phyloP scores from a whole-genome alignment of 2,329 filamentous ascomycete genomes.

The Beauveria rudraprayagi region DNA sequence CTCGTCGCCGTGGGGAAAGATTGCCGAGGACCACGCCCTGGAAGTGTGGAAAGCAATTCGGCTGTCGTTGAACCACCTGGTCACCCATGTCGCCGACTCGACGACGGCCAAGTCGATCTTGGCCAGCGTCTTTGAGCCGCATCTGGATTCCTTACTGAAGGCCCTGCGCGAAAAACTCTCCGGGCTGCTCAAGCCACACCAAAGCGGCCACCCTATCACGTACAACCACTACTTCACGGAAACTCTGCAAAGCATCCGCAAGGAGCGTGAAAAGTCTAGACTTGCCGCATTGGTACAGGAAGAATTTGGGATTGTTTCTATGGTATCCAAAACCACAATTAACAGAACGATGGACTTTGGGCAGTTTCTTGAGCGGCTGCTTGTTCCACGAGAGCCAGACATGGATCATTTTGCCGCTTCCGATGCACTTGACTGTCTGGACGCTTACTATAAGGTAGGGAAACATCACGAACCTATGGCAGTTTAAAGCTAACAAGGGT shows the following conservation, averaged over 20 bases:
- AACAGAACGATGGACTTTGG: background rate
- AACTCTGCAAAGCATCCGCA: background rate
- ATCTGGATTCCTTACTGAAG: conserved; percentile 15
- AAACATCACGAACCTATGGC: no score
- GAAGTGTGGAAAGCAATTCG: conserved; percentile 13
- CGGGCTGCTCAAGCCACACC: conserved; percentile 25
- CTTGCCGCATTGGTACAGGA: background rate
- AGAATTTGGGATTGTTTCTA: background rate
- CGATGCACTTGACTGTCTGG: conserved; percentile 29
- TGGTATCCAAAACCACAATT: background rate
- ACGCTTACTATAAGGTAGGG: conserved; percentile 33
- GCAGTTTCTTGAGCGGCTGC: background rate
- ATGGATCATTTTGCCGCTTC: conserved; percentile 23
- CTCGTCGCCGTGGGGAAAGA: conserved; percentile 42
- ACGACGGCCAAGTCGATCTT: conserved; percentile 14
- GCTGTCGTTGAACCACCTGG: conserved; percentile 8
- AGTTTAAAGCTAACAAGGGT: background rate
- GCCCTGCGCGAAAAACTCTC: conserved; percentile 26
- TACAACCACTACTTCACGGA: conserved; percentile 3
- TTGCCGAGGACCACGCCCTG: conserved; percentile 26
- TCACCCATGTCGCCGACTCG: conserved; percentile 14
- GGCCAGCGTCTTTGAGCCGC: conserved; percentile 13
- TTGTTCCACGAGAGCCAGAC: conserved; percentile 13
- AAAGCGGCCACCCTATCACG: background rate
- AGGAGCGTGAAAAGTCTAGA: background rate